These are phyloP conservation scores for Colletotrichum endophyticum DNA, from an alignment of 2,329 filamentous ascomycete genomes.

Conservation along the genomic window DNA sequence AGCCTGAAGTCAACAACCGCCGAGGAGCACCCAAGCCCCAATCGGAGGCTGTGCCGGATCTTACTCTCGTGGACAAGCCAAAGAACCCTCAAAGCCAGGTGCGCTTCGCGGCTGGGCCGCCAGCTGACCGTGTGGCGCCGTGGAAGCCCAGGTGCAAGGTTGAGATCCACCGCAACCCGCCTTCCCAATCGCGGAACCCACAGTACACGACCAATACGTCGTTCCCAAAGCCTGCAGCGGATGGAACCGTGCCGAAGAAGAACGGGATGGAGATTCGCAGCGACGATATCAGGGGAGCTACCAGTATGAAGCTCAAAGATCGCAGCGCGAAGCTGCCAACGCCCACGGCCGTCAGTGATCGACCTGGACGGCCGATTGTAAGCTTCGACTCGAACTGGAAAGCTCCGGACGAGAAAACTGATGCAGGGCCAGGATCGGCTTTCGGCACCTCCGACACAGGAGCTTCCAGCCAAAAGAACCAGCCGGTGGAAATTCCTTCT, in stretches of 20 bases:
- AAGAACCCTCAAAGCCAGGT: constrained; percentile 68
- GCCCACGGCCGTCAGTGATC: constrained; percentile 90
- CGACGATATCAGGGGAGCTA: constrained; percentile 89
- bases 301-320: constrained; percentile 86
- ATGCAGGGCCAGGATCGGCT: constrained; percentile 56
- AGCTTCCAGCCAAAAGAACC: constrained; percentile 46
- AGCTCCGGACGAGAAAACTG: constrained; percentile 72
- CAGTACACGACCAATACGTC: constrained; percentile 74
- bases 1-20: constrained; percentile 62
- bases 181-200: constrained; percentile 81
- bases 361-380: constrained; percentile 90
- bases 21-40: constrained; percentile 25
- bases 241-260: constrained; percentile 63
- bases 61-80: constrained; percentile 44
- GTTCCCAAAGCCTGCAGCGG: constrained; percentile 31
- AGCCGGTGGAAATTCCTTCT: constrained; percentile 54
- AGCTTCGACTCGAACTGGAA: constrained; percentile 91
- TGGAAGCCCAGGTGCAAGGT: constrained; percentile 37
- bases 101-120: constrained; percentile 52
- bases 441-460: not conserved
- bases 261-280: constrained; percentile 83
- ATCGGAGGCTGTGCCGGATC: not conserved
- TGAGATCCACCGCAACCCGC: constrained; percentile 86
- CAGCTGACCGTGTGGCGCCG: constrained; percentile 42
- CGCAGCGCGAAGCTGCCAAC: constrained; percentile 86